Evolutionary conservation across 2,329 filamentous ascomycete genomes (phyloP).

Genomic region (Aureobasidium mangrovei): DNA sequence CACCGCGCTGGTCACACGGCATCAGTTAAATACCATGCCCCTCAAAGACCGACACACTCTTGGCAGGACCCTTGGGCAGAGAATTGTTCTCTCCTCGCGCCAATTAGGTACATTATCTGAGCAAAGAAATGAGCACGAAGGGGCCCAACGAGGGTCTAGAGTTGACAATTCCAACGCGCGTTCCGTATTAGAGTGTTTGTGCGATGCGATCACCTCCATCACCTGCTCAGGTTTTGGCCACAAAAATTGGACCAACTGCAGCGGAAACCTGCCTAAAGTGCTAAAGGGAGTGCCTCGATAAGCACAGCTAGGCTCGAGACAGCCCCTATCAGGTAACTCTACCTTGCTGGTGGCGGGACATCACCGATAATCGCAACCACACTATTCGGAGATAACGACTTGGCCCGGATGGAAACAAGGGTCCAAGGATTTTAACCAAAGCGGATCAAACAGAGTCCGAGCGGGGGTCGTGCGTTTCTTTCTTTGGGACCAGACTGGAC

Average conservation of each 20-base stretch:
- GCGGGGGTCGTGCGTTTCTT: constrained; percentile 6
- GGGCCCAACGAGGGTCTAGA: constrained; percentile 1
- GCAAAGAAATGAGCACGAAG: constrained; percentile 6
- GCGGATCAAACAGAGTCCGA: constrained; percentile 6
- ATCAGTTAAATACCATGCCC: constrained; percentile 3
- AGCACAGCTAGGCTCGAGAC: constrained; percentile 1
- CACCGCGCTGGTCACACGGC: constrained; percentile 3
- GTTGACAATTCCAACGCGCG: constrained; percentile 4
- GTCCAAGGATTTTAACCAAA: constrained; percentile 6
- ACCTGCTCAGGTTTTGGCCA: not conserved
- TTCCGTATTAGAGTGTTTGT: constrained; percentile 5
- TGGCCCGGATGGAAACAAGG: not conserved
- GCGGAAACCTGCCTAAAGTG: not conserved
- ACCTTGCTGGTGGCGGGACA: constrained; percentile 5
- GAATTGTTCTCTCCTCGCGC: not conserved
- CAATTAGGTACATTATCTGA: constrained; percentile 10
- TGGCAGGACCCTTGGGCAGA: constrained; percentile 4
- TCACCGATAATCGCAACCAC: constrained; percentile 12
- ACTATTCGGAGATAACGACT: not conserved
- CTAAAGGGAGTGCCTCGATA: constrained; percentile 5
- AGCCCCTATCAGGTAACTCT: constrained; percentile 2
- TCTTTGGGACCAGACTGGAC: not conserved
- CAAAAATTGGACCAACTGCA: not conserved
- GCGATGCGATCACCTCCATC: constrained; percentile 1
- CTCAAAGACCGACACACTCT: constrained; percentile 11